These are phyloP conservation scores for Emiliania huxleyi DNA, from an alignment of 78 protist genomes.

Conservation along the genomic window DNA sequence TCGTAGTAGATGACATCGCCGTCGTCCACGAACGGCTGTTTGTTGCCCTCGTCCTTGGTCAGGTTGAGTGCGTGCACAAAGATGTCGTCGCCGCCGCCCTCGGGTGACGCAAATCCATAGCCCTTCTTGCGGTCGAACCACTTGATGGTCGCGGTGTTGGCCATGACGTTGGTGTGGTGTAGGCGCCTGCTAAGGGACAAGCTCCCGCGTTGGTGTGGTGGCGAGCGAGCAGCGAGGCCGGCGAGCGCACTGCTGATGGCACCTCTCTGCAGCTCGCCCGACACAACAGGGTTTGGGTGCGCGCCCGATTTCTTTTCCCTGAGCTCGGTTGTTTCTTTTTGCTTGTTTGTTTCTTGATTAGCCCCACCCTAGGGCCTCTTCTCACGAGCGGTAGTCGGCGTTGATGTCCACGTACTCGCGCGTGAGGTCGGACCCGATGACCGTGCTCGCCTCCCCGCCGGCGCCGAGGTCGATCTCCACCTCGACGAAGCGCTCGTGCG, in stretches of 20 bases:
- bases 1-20: not conserved
- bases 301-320: too few species aligned
- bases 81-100: not conserved
- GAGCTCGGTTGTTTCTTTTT: too few species aligned
- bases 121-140: not conserved
- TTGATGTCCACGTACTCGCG: not conserved
- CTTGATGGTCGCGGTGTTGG: not conserved
- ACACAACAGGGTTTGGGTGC: too few species aligned
- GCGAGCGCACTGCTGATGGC: too few species aligned
- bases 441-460: not conserved
- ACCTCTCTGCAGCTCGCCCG: too few species aligned
- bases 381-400: constrained; percentile 13
- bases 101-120: not conserved
- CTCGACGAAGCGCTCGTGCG: not conserved
- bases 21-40: not conserved
- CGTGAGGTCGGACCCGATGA: not conserved
- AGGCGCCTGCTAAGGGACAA: too few species aligned
- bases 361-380: too few species aligned
- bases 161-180: not conserved
- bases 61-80: not conserved
- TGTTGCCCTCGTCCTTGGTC: not conserved
- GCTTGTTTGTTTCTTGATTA: too few species aligned
- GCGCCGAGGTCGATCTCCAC: not conserved
- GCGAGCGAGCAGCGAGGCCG: too few species aligned
- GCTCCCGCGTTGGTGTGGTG: too few species aligned